Evolutionary conservation across 352 stramenopile genomes (phyloP).

Genomic region (Pseudoperonospora humuli): DNA sequence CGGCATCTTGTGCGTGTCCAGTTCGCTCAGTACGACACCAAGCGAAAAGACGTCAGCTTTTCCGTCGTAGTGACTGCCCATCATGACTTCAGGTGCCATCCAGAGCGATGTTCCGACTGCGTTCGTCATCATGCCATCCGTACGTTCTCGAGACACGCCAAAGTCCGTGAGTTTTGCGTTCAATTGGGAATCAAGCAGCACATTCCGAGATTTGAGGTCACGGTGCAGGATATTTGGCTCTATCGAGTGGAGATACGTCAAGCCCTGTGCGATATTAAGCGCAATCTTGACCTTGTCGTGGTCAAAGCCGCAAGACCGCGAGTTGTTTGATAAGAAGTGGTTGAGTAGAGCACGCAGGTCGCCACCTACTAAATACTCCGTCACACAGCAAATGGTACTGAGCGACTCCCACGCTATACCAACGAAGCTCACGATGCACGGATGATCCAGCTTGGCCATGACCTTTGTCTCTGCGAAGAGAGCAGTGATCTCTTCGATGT

Average conservation of each 20-base stretch:
- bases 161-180: conserved; percentile 59
- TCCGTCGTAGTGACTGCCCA: conserved; percentile 33
- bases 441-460: conserved; percentile 49
- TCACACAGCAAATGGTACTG: conserved; percentile 36
- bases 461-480: conserved; percentile 52
- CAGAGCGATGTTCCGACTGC: conserved; percentile 43
- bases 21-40: conserved; percentile 38
- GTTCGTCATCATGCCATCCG: conserved; percentile 35
- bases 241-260: conserved; percentile 50
- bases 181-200: conserved; percentile 42
- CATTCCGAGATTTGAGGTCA: conserved; percentile 78
- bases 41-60: conserved; percentile 48
- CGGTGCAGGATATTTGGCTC: conserved; percentile 42
- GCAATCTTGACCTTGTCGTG: conserved; percentile 41
- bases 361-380: conserved; percentile 39
- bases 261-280: conserved; percentile 28
- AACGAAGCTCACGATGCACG: conserved; percentile 55
- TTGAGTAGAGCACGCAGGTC: conserved; percentile 37
- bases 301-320: conserved; percentile 31
- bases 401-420: conserved; percentile 53
- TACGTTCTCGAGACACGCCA: conserved; percentile 33
- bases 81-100: conserved; percentile 51
- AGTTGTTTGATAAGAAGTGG: conserved; percentile 16
- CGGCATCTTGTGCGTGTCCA: conserved; percentile 38
- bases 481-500: conserved; percentile 43